Evolutionary conservation across 2,329 filamentous ascomycete species (phyloP).

Genomic region (Acarospora socialis): DNA sequence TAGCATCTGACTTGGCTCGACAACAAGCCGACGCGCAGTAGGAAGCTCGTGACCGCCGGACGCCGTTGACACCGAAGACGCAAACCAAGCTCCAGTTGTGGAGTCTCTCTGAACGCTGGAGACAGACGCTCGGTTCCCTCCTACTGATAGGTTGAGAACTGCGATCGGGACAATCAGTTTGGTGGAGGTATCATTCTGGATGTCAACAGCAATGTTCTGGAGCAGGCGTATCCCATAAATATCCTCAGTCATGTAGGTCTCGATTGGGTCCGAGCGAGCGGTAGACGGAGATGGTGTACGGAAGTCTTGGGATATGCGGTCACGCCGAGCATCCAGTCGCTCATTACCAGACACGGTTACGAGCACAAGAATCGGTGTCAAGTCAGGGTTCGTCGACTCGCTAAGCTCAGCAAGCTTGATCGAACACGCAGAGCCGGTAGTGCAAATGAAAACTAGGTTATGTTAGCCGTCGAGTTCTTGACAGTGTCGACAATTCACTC

Average conservation of each 20-base stretch:
- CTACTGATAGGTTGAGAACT: too few species aligned
- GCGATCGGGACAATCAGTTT: slow-evolving; percentile 13
- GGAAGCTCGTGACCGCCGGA: background rate
- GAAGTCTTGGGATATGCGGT: slow-evolving; percentile 19
- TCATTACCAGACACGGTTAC: slow-evolving; percentile 34
- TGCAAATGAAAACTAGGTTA: slow-evolving; percentile 38
- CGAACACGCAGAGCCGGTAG: slow-evolving; percentile 37
- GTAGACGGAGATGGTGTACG: slow-evolving; percentile 14
- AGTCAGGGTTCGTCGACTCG: slow-evolving; percentile 30
- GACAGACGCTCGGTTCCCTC: too few species aligned
- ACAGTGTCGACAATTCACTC: background rate
- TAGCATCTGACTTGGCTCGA: slow-evolving; percentile 43
- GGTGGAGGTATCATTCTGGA: slow-evolving; percentile 9
- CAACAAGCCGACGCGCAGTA: slow-evolving; percentile 13
- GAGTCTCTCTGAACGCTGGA: too few species aligned
- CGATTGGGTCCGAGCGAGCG: slow-evolving; percentile 10
- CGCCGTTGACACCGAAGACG: background rate
- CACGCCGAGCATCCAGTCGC: too few species aligned
- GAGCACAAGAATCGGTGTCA: slow-evolving; percentile 42
- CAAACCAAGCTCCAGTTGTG: slow-evolving; percentile 1
- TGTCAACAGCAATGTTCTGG: slow-evolving; percentile 10
- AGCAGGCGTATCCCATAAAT: slow-evolving; percentile 9
- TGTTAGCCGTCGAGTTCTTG: slow-evolving; percentile 15
- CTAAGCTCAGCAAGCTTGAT: slow-evolving; percentile 38
- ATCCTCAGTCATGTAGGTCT: slow-evolving; percentile 1